Evolutionary conservation across 257 asterid genomes (phyloP), one percentile per base, ranked within the genome.

Genomic region (Parsonsia alboflavescens): DNA sequence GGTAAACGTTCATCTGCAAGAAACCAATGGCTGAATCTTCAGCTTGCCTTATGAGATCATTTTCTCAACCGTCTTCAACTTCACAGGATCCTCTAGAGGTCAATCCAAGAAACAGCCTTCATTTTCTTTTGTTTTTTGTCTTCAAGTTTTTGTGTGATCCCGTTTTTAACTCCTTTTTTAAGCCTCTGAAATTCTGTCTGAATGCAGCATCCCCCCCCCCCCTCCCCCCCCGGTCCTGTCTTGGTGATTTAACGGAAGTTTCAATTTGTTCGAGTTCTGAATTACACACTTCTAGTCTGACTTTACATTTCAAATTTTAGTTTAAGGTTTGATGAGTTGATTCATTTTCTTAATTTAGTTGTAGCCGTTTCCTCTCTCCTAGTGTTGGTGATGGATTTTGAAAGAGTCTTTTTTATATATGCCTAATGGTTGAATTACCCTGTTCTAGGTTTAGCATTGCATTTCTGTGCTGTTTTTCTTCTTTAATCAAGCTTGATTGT

Each of bases 1-100:
- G 73, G 30, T 13, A 21, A 28, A 41, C 52, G 15, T 53, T 46
- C 63, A 66, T 59, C 68, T 52, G n/a, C 49, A 49, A 49, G 19
- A 36, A 64, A 70, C 54, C 68, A 45, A 90, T 92, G 96, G 92
- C 76, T 77, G 97, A 90, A 76, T 80, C 97, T 73, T 80, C 93
- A 42, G 84, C 87, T 63, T 85, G 85, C 78, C 87, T 90, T 52
- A 72, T 77, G 72, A 87, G 88, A 61, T 84, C 97, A 44, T 76
- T 84, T 77, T 88, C 93, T 53, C 88, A 85, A 30, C 86, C 84
- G 80, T 86, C 92, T 80, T 85, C 89, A 42, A 74, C 83, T 70
- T 77, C 82, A 22, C 64, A 68, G 50, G 92, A 86, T 41, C 82
- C 78, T 49, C 71, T 73, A 79, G 81, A 78, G 93, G 96, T 88